Percentiles rank a stretch among this genome's conserved stretches.
Conservation (phyloP, 495 filamentous ascomycete genomes). For the Penicillium flavigenum region DNA sequence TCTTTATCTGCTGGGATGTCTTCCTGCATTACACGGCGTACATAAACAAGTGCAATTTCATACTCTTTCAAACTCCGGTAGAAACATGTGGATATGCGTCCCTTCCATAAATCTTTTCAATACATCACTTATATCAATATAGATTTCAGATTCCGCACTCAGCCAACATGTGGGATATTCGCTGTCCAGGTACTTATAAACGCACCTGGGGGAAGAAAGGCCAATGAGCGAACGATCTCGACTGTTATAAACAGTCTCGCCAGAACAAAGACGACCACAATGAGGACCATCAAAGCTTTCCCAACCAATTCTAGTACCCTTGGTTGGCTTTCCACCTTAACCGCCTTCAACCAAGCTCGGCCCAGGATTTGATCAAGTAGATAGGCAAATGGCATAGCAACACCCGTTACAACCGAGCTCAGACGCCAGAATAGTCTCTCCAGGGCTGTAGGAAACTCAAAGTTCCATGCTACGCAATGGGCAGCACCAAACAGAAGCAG, state of each 20-base stretch:
- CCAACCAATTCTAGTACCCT: neutral
- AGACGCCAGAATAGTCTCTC: constrained; percentile 5
- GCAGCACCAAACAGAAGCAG: neutral
- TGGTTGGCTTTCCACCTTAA: neutral
- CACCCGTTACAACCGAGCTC: neutral
- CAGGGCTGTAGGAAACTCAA: neutral
- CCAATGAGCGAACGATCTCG: constrained; percentile 4
- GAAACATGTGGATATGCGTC: neutral
- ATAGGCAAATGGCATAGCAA: neutral
- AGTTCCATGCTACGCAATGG: constrained; percentile 8
- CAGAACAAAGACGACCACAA: neutral
- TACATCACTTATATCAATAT: neutral
- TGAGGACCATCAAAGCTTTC: neutral
- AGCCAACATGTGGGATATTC: neutral
- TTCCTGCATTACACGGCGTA: constrained; percentile 34
- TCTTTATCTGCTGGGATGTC: constrained; percentile 19
- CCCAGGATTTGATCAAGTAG: neutral
- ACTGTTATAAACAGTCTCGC: constrained; percentile 1
- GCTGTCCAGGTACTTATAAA: constrained; percentile 2
- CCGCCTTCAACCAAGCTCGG: neutral
- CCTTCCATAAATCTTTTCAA: neutral
- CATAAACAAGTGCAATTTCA: constrained; percentile 22
- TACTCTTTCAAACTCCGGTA: constrained; percentile 1
- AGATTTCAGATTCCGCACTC: neutral
- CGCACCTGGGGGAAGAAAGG: neutral